Evolutionary conservation across 1,284 basidiomycete genomes (phyloP), one percentile per base, ranked within the genome.

Genomic region (Sutorius eximius): DNA sequence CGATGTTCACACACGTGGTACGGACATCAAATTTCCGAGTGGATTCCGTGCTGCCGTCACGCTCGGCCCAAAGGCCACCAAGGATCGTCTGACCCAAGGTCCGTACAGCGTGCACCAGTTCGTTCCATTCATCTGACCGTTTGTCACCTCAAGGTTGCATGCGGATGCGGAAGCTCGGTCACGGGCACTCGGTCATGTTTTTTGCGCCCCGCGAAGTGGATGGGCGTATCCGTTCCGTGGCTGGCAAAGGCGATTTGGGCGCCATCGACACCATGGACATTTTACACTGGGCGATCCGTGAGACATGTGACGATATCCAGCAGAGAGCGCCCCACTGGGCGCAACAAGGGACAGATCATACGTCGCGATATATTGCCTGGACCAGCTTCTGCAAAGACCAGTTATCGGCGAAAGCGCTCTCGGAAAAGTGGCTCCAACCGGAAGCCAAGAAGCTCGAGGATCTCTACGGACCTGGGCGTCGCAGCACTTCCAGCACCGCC

Each of bases 1-100:
- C 44, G 81, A 83, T 53, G 77, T 77, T 0, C 81, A 83, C 55
- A 83, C 82, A 0, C 67, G 82, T 22, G 81, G 81, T 0, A 83
- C 81, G 0, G 82, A 83, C 54, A 65, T 83, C n/a, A 81, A 78
- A 42, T 66, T 83, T 37, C 81, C 82, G 0, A 49, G 15, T 0
- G 56, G 70, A 22, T 72, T 69, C 33, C 73, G 77, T 9, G 81
- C 82, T 5, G 76, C 74, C 1, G 80, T 82, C 8, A 82, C 81
- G 2, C 61, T 82, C 1, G 81, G 81, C 0, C 76, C 76, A 1
- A 81, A 77, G 47, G 66, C 81, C 8, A 80, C 77, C 0, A 82
- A 83, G 52, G 82, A 83, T 61, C 69, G 75, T 46, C 57, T 83
- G 5, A 66, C 76, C 6, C 81, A 82, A 73, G 81, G 81, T 79